Conservation (phyloP, 2,329 filamentous ascomycete genomes). For the Lachnellula suecica region DNA sequence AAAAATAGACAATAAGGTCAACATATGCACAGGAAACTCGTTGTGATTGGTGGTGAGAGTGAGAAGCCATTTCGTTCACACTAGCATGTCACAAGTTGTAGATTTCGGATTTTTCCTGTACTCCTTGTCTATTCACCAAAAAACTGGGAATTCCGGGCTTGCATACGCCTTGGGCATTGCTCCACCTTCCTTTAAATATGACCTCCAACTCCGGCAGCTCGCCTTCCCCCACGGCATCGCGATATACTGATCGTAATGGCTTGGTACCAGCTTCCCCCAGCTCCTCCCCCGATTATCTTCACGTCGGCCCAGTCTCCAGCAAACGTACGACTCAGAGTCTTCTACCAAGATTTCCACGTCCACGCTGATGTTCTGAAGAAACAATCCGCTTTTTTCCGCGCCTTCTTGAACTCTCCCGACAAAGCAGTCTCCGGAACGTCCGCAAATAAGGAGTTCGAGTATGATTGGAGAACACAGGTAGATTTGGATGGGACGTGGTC, state of each 20-base stretch:
- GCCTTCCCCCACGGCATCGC: too few species aligned
- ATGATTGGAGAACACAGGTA: constrained; percentile 14
- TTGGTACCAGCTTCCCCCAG: not conserved
- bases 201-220: too few species aligned
- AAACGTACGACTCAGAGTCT: constrained; percentile 8
- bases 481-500: constrained; percentile 11
- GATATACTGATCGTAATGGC: not conserved
- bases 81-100: too few species aligned
- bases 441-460: not conserved
- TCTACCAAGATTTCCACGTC: constrained; percentile 10
- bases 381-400: constrained; percentile 12
- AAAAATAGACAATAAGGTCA: too few species aligned
- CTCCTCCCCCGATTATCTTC: not conserved
- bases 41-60: too few species aligned
- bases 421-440: constrained; percentile 1
- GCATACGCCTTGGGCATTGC: too few species aligned
- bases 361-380: constrained; percentile 12
- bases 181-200: too few species aligned
- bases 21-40: too few species aligned
- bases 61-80: too few species aligned
- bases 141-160: too few species aligned
- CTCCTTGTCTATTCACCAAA: too few species aligned
- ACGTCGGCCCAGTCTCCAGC: not conserved
- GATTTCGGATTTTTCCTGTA: too few species aligned
- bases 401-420: constrained; percentile 14